These are phyloP conservation scores for Globisporangium splendens DNA, from an alignment of 352 stramenopile genomes.

Conservation along the genomic window DNA sequence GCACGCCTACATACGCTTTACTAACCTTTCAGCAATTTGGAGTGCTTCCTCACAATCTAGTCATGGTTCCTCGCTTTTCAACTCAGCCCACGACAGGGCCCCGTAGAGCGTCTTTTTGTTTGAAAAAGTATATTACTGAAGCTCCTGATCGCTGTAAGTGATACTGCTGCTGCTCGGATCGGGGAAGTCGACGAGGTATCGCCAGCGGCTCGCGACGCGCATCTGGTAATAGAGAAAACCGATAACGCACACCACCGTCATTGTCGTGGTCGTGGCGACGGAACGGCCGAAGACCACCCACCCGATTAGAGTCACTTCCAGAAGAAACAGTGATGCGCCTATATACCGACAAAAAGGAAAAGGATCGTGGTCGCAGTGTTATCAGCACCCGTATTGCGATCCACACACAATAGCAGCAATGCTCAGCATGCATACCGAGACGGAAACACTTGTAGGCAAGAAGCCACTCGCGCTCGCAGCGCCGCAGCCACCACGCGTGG, in stretches of 20 bases:
- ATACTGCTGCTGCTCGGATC: slow-evolving; percentile 25
- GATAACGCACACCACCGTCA: slow-evolving; percentile 43
- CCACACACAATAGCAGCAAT: too few relatives aligned
- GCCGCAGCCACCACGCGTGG: slow-evolving; percentile 72
- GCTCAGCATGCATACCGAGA: slow-evolving; percentile 19
- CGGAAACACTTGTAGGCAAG: slow-evolving; percentile 70
- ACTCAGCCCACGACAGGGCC: too few relatives aligned
- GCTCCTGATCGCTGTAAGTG: not conserved
- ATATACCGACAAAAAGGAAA: too few relatives aligned
- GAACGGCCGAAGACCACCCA: slow-evolving; percentile 64
- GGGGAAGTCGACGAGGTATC: slow-evolving; percentile 65
- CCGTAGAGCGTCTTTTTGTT: too few relatives aligned
- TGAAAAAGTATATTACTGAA: too few relatives aligned
- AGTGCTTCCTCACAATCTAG: too few relatives aligned
- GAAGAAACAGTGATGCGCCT: slow-evolving; percentile 56
- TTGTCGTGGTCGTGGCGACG: slow-evolving; percentile 27
- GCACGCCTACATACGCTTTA: too few relatives aligned
- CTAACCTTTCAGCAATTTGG: too few relatives aligned
- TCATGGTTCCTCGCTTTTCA: too few relatives aligned
- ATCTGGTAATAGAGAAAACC: slow-evolving; percentile 67
- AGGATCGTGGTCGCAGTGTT: slow-evolving; percentile 1
- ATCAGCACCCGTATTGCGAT: not conserved
- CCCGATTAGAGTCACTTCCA: slow-evolving; percentile 47
- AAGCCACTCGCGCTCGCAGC: too few relatives aligned
- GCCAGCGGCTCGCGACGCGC: slow-evolving; percentile 63